Evolutionary conservation across 192 early-diverging fungal species (phyloP).

Genomic region (Umbelopsis isabellina): DNA sequence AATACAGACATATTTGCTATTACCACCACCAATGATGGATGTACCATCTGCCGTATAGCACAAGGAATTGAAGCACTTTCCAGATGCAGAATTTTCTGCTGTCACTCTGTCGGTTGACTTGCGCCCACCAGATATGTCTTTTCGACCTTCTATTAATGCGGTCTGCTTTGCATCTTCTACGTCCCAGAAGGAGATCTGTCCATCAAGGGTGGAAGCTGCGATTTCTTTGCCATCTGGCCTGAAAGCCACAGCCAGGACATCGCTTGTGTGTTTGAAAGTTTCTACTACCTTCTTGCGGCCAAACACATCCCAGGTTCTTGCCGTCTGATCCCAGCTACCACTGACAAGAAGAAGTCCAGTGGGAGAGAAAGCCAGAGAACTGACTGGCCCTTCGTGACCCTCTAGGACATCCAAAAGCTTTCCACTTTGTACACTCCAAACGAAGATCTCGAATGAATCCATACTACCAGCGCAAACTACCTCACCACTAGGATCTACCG

Average conservation of each 20-base stretch:
- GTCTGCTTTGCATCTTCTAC: slow-evolving; percentile 72
- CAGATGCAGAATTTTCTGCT: slow-evolving; percentile 80
- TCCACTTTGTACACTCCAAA: slow-evolving; percentile 99
- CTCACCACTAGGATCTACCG: slow-evolving; percentile 96
- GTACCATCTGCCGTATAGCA: slow-evolving; percentile 95
- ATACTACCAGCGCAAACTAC: slow-evolving; percentile 93
- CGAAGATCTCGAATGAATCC: slow-evolving; percentile 96
- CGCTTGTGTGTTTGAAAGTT: slow-evolving; percentile 74
- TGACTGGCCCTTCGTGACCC: slow-evolving; percentile 94
- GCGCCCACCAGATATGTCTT: slow-evolving; percentile 90
- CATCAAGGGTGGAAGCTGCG: slow-evolving; percentile 87
- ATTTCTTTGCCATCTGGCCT: slow-evolving; percentile 91
- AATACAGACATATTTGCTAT: slow-evolving; percentile 94
- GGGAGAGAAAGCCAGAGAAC: slow-evolving; percentile 83
- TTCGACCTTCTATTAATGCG: slow-evolving; percentile 85
- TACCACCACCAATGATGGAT: slow-evolving; percentile 91
- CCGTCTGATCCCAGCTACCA: slow-evolving; percentile 91
- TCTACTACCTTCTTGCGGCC: slow-evolving; percentile 80
- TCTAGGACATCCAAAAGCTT: slow-evolving; percentile 91
- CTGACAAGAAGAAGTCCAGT: slow-evolving; percentile 80
- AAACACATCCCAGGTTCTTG: slow-evolving; percentile 94
- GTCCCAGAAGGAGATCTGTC: slow-evolving; percentile 94
- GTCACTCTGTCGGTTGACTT: slow-evolving; percentile 77
- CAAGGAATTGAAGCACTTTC: slow-evolving; percentile 90
- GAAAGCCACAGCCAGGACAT: slow-evolving; percentile 87